Base-by-base conservation (phyloP, 1,284 basidiomycete genomes). In the Ustilago sp. region DNA sequence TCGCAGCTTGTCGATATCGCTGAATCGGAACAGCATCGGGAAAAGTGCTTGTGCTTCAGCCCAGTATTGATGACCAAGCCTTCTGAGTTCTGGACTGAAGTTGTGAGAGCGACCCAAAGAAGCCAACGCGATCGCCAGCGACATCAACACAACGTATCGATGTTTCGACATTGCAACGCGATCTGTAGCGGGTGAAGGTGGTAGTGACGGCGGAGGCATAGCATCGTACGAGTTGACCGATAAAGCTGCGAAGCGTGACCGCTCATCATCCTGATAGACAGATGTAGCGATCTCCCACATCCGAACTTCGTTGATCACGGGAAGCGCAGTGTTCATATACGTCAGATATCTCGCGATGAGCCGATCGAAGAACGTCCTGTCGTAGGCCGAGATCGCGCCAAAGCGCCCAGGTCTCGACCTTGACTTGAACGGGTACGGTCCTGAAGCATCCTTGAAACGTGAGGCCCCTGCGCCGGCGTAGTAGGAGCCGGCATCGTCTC, bases 261-360 rank as follows among this genome's bases (percentile, higher is more conserved):
- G 38, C 28, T 63, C 59, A 28, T 77, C 74, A 34, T 72, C 69
- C 12, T 69, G 62, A 28, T 73, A 77, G 8, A 77, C 63, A 2
- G 53, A 34, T 2, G 63, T 39, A 5, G 74, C 66, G 56, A 69
- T 58, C 60, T 77, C 66, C 31, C 61, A 54, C 63, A 77, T 56
- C 12, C 67, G 51, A 0, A 67, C 52, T 13, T 74, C 68, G 56
- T 74, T 71, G 59, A 78, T 53, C 38, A 68, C 64, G 2, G 76
- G 71, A 31, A 74, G 63, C 3, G 72, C 55, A 3, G 68, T 63
- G 36, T 78, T 78, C 76, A 78, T 78, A 39, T 74, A 78, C 35
- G 64, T 66, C 3, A 78, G 59, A 58, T 78, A 78, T 4, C 72
- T 35, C 1, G 68, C 64, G 19, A 74, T 63, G 43, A 78, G 71